phyloP scores from a whole-genome alignment of 768 basidiomycete species.

The Lentinula aciculospora region DNA sequence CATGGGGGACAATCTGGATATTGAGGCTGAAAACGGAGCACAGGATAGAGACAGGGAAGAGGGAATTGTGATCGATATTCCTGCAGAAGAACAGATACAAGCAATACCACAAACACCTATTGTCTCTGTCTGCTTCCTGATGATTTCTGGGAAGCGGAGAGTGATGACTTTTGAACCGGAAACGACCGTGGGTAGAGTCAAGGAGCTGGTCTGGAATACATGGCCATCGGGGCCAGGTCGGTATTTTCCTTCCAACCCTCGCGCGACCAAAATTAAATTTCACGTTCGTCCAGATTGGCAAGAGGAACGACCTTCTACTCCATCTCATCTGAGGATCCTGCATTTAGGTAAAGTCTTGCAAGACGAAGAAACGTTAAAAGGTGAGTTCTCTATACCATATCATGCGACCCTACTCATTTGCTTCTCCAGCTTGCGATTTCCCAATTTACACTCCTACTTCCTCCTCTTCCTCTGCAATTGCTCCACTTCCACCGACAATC shows the following conservation, averaged over 20 bases:
- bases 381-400: conserved; percentile 19
- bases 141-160: conserved; percentile 62
- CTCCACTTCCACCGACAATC: conserved; percentile 44
- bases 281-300: conserved; percentile 55
- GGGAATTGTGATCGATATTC: neutral
- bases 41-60: neutral
- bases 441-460: conserved; percentile 7
- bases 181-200: conserved; percentile 70
- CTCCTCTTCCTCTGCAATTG: conserved; percentile 9
- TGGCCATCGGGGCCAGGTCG: conserved; percentile 59
- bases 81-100: neutral
- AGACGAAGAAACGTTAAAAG: conserved; percentile 72
- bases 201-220: conserved; percentile 79
- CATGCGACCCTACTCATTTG: neutral
- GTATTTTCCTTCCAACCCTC: neutral
- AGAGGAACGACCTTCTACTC: conserved; percentile 72
- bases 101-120: conserved; percentile 55
- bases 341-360: conserved; percentile 79
- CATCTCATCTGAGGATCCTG: conserved; percentile 69
- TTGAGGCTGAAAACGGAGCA: neutral
- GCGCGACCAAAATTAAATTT: neutral
- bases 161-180: conserved; percentile 74
- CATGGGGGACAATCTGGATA: neutral
- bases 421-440: conserved; percentile 8
- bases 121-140: conserved; percentile 63